Base-by-base conservation (phyloP, 1,284 basidiomycete genomes). In the Puccinia polysora region DNA sequence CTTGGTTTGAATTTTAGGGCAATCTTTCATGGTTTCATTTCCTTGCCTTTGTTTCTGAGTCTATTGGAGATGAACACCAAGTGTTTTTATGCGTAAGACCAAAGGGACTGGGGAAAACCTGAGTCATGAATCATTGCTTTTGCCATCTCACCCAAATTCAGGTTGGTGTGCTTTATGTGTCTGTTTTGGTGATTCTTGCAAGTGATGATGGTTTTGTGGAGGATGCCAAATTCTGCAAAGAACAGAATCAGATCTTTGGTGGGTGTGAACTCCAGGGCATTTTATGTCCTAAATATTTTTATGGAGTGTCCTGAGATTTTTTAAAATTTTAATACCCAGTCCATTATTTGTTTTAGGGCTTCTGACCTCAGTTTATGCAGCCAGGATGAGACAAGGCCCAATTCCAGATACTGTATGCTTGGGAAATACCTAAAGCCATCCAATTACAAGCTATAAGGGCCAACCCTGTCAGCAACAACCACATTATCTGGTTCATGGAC, bases 161-260 rank as follows among this genome's bases (percentile, higher is more conserved):
- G 55, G 14, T 56, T 56, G 1, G 18, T 20, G 4, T 36, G 8
- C 23, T 56, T n/a, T 1, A 56, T 20, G 2, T 15, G 32, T n/a
- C 32, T 20, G 23, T 56, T 56, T n/a, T 56, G 55, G 38, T 56
- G 55, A 56, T 56, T 15, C 15, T n/a, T n/a, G n/a, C n/a, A n/a
- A n/a, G n/a, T n/a, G n/a, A n/a, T n/a, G n/a, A n/a, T n/a, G n/a
- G n/a, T n/a, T n/a, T n/a, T n/a, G n/a, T n/a, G n/a, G n/a, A n/a
- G n/a, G n/a, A n/a, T n/a, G n/a, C n/a, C n/a, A n/a, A n/a, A n/a
- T n/a, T n/a, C n/a, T n/a, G n/a, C n/a, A n/a, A n/a, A n/a, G n/a
- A n/a, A n/a, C n/a, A n/a, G n/a, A n/a, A n/a, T n/a, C n/a, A n/a
- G n/a, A n/a, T n/a, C n/a, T n/a, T n/a, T n/a, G n/a, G n/a, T n/a